Base-by-base conservation (phyloP, 495 filamentous ascomycete species). In the Cercophora scortea region DNA sequence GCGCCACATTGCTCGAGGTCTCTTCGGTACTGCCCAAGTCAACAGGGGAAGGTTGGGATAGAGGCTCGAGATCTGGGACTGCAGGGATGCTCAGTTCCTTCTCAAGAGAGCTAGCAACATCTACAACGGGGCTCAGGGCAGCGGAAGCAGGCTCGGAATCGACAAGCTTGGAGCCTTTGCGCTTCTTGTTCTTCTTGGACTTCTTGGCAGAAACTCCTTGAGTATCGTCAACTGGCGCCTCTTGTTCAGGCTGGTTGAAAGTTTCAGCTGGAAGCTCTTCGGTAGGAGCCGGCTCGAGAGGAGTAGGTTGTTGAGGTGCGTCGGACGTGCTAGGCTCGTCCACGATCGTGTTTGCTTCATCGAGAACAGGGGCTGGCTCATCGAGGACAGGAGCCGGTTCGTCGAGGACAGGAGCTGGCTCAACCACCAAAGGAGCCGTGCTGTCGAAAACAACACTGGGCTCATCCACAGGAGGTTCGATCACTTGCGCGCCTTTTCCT, bases 151-250 rank as follows among this genome's bases (percentile, higher is more conserved):
- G 49, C 45, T 61, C 54, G 19, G 53, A 53, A 1, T 56, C 57
- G 8, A 19, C 9, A 15, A 45, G 1, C 42, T 51, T 51, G 25
- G 48, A 42, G 16, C 49, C 41, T 41, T 51, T 51, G 8, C 13
- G 12, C 15, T 69, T 69, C 54, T 65, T 60, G 4, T 52, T 42
- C n/a, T 59, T 64, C 58, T 61, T 61, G 17, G 19, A 15, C 33
- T 49, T 61, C 47, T 57, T 62, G n/a, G 45, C 36, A 8, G 45
- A 19, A 16, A 32, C 25, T 25, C 25, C 25, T 25, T 5, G 25
- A 5, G 2, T 25, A 25, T 25, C 25, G 25, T 25, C 25, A 25
- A 25, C 25, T 25, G 25, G 2, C 2, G 25, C 5, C 25, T 25
- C 25, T 25, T 25, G 25, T 25, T 25, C 25, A 25, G 25, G 2